Evolutionary conservation across 208 protist genomes (phyloP), one percentile per base, ranked within the genome.

Genomic region (Trypanosoma rangeli): DNA sequence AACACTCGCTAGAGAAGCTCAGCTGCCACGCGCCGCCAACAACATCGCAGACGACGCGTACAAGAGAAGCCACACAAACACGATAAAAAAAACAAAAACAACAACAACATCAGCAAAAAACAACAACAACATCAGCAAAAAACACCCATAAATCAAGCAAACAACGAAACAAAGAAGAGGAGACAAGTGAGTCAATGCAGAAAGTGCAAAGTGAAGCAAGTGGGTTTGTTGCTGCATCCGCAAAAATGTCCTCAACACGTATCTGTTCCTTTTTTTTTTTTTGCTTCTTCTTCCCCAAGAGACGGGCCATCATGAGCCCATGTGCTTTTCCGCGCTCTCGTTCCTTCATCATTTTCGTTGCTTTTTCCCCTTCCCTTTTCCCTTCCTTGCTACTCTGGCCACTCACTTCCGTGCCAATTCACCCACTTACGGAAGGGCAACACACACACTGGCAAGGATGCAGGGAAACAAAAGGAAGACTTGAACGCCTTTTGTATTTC

Each of bases 31-130:
- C 8, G 22, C 44, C 12, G 22, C 64, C 64, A 48, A 22, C 64
- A 56, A 33, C 62, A 67, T 18, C 33, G 7, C 33, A 37, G 33
- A 7, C 33, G 7, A 2, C 33, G 7, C 33, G 33, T 37, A 37
- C 33, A 7, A 37, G 33, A 7, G 2, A 7, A 37, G 33, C 2
- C 4, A 37, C 33, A 37, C 33, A 7, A 37, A 2, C 2, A 7
- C 33, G 7, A 37, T 7, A 48, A 62, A 42, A 61, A 15, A 64
- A 58, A 64, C 35, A 24, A 64, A 62, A 58, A 62, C 28, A 53
- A 42, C 26, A 28, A 71, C 8, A 39, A 61, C 5, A 29, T 9
- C 3, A 39, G 70, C 49, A 63, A 20, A 75, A 62, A 62, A 70
- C 31, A 55, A 54, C 26, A 28, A 71, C 8, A 39, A 61, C 5